A percentile compares a stretch with the other conserved stretches of the same genome.
Conservation (phyloP, 768 basidiomycete genomes). For the Wakefieldia striispora region DNA sequence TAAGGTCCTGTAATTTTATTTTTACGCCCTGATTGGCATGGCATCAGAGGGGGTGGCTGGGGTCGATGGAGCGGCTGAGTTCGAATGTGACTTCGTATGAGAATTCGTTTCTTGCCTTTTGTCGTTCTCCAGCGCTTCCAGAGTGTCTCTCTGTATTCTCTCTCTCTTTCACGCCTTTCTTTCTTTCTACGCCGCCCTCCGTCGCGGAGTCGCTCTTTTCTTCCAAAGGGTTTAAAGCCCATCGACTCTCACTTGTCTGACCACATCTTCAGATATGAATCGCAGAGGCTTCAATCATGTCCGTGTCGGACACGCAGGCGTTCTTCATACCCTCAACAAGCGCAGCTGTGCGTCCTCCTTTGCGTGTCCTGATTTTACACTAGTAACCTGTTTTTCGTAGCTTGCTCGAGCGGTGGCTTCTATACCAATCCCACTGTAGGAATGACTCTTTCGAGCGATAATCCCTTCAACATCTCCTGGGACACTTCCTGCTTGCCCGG, state of each 20-base stretch:
- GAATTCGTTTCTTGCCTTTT: slow-evolving; percentile 2
- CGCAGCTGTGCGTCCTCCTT: slow-evolving; percentile 22
- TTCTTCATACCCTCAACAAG: slow-evolving; percentile 16
- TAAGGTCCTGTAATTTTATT: too few relatives aligned
- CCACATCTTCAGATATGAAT: slow-evolving; percentile 19
- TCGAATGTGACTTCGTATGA: slow-evolving; percentile 13
- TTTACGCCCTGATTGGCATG: too few relatives aligned
- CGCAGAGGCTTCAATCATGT: slow-evolving; percentile 29
- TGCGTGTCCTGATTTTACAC: background rate
- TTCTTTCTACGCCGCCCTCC: slow-evolving; percentile 20
- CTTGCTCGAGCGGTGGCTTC: slow-evolving; percentile 58
- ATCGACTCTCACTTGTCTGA: background rate
- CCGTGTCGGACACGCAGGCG: slow-evolving; percentile 26
- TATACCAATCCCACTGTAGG: slow-evolving; percentile 55
- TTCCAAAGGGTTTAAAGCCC: slow-evolving; percentile 7
- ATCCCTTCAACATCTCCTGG: slow-evolving; percentile 62
- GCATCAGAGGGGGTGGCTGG: slow-evolving; percentile 7
- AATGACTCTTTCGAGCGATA: slow-evolving; percentile 42
- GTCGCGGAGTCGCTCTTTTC: slow-evolving; percentile 31
- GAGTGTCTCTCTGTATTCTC: background rate
- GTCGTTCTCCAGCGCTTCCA: slow-evolving; percentile 6
- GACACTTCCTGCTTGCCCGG: slow-evolving; percentile 52
- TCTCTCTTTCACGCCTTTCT: slow-evolving; percentile 19
- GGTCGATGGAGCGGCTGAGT: slow-evolving; percentile 21
- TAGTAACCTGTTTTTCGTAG: slow-evolving; percentile 26